A percentile compares a stretch with the other conserved stretches of the same genome.
Evolutionary conservation across 2,329 filamentous ascomycete species (phyloP).

Genomic region (Trichoderma gracile): DNA sequence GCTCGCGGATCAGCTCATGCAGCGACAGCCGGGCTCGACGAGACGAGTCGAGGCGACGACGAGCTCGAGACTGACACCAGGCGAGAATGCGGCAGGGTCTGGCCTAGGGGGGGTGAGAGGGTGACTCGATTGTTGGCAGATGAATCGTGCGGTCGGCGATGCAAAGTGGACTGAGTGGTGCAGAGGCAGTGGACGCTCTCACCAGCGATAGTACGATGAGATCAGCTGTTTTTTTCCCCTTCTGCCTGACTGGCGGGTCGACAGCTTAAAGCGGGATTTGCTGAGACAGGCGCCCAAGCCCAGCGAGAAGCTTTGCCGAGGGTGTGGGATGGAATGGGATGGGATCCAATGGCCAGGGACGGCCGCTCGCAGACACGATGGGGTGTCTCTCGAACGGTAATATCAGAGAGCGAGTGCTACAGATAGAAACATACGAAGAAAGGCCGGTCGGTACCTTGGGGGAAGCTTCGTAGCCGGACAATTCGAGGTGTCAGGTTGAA

Average conservation of each 20-base stretch:
- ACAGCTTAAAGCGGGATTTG: constrained; percentile 21
- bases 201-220: constrained; percentile 17
- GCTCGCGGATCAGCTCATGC: constrained; percentile 25
- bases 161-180: constrained; percentile 22
- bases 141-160: constrained; percentile 17
- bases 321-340: constrained; percentile 15
- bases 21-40: constrained; percentile 14
- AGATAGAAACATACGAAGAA: not conserved
- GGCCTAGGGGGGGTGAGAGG: constrained; percentile 1
- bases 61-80: constrained; percentile 15
- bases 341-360: constrained; percentile 11
- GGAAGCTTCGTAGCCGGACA: not conserved
- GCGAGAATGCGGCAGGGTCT: constrained; percentile 21
- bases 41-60: constrained; percentile 16
- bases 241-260: constrained; percentile 4
- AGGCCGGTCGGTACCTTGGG: not conserved
- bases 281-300: constrained; percentile 22
- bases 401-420: constrained; percentile 6
- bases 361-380: constrained; percentile 13
- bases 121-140: constrained; percentile 21
- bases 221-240: constrained; percentile 25
- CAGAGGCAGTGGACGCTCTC: constrained; percentile 21
- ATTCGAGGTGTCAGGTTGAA: not conserved
- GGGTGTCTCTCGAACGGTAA: not conserved
- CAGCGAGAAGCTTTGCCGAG: constrained; percentile 6